Percentiles rank a stretch among this genome's conserved stretches.
phyloP scores from a whole-genome alignment of 1,284 basidiomycete species.

The Cerrena zonata region DNA sequence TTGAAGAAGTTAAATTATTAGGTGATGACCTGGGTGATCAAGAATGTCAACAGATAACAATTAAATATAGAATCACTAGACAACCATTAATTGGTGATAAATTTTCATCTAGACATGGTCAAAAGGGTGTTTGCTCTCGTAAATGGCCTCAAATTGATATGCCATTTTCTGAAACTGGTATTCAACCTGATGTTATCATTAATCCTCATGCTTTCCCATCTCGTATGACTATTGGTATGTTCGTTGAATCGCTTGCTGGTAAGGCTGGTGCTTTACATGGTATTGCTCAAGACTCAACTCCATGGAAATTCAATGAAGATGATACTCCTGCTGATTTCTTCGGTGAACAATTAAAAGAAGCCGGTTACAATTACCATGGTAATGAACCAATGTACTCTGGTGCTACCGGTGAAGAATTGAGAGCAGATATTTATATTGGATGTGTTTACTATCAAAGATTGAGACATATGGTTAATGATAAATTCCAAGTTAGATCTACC shows the following conservation, averaged over 20 bases:
- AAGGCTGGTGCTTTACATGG: constrained; percentile 99
- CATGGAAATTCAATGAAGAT: constrained; percentile 93
- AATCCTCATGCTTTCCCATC: constrained; percentile 99
- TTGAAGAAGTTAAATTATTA: constrained; percentile 88
- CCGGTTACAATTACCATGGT: constrained; percentile 98
- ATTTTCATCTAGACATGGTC: constrained; percentile 97
- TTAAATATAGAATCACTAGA: constrained; percentile 90
- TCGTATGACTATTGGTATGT: constrained; percentile 99
- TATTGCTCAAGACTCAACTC: constrained; percentile 95
- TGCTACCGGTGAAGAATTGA: constrained; percentile 96
- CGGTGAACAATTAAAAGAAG: constrained; percentile 86
- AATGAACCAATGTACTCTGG: constrained; percentile 99
- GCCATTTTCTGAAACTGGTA: constrained; percentile 98
- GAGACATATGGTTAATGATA: constrained; percentile 99
- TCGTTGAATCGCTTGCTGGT: constrained; percentile 97
- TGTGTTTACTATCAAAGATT: constrained; percentile 98
- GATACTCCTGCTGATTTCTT: constrained; percentile 97
- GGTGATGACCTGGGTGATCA: constrained; percentile 82
- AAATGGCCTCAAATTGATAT: constrained; percentile 98
- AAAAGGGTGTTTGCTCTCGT: constrained; percentile 99
- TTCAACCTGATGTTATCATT: constrained; percentile 99
- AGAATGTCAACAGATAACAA: constrained; percentile 88
- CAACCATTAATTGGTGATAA: constrained; percentile 98
- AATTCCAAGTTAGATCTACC: constrained; percentile 98
- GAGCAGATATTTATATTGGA: constrained; percentile 97